These are phyloP conservation scores for Salix suchowensis DNA, from an alignment of 345 rosid genomes.

Conservation along the genomic window DNA sequence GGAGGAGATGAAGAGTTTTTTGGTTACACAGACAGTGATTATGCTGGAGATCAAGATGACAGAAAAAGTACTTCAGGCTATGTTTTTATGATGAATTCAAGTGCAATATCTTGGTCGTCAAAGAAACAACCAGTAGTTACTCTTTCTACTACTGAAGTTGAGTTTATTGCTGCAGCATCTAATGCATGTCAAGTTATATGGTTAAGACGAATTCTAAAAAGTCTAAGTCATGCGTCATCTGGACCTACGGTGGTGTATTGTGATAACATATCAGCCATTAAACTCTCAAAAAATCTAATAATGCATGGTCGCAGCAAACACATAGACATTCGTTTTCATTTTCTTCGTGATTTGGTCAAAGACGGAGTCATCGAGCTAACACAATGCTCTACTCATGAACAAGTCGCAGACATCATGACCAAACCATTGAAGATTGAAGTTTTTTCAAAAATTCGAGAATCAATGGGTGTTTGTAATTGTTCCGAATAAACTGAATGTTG, in stretches of 20 bases:
- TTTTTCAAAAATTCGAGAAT: no score
- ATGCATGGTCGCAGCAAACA: not conserved
- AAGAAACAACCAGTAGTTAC: not conserved
- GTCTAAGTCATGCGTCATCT: not conserved
- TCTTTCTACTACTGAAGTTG: not conserved
- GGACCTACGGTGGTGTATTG: not conserved
- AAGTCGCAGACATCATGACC: no score
- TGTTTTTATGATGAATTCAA: not conserved
- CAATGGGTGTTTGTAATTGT: no score
- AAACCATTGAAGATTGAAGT: no score
- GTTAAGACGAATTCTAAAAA: not conserved
- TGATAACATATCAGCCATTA: not conserved
- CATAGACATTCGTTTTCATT: not conserved
- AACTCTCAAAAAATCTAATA: not conserved
- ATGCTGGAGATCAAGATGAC: not conserved
- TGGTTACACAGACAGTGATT: not conserved
- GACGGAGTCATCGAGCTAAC: no score
- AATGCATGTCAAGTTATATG: not conserved
- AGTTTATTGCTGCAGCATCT: not conserved
- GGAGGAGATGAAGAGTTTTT: not conserved
- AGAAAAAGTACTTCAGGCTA: not conserved
- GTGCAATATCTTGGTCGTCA: not conserved
- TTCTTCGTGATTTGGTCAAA: not conserved
- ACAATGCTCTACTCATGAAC: no score
- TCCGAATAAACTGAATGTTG: no score